phyloP scores from a whole-genome alignment of 371 early-diverging fungal species.

The Mucor lusitanicus region DNA sequence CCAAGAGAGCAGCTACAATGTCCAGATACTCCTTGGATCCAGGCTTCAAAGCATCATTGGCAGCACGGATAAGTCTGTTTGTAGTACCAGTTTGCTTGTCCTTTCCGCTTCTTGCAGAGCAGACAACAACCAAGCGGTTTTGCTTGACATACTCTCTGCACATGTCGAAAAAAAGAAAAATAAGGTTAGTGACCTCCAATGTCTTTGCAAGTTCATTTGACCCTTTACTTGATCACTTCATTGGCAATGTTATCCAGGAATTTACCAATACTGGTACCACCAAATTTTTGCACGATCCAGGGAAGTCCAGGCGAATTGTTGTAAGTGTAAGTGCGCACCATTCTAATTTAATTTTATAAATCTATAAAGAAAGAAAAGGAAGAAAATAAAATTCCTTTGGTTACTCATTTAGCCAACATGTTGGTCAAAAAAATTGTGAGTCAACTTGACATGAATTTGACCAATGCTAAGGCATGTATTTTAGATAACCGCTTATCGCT shows the following conservation, averaged over 20 bases:
- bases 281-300: slow-evolving; percentile 86
- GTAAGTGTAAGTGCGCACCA: slow-evolving; percentile 20
- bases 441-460: slow-evolving; percentile 30
- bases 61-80: slow-evolving; percentile 71
- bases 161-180: not conserved
- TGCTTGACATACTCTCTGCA: slow-evolving; percentile 56
- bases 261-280: slow-evolving; percentile 89
- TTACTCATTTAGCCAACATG: not conserved
- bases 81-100: slow-evolving; percentile 80
- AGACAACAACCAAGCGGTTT: slow-evolving; percentile 77
- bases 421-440: slow-evolving; percentile 20
- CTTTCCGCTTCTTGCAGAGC: slow-evolving; percentile 82
- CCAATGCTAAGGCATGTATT: slow-evolving; percentile 14
- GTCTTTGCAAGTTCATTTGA: not conserved
- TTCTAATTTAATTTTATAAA: slow-evolving; percentile 1
- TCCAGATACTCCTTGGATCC: slow-evolving; percentile 63
- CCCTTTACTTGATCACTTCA: slow-evolving; percentile 57
- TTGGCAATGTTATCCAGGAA: slow-evolving; percentile 65
- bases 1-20: slow-evolving; percentile 79
- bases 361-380: slow-evolving; percentile 11
- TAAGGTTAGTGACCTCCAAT: not conserved
- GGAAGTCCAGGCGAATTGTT: slow-evolving; percentile 41
- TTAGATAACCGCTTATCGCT: slow-evolving; percentile 13
- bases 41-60: slow-evolving; percentile 68
- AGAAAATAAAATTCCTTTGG: slow-evolving; percentile 7